These are phyloP conservation scores for Rossbeevera mucosa DNA, from an alignment of 768 basidiomycete genomes.

Conservation along the genomic window DNA sequence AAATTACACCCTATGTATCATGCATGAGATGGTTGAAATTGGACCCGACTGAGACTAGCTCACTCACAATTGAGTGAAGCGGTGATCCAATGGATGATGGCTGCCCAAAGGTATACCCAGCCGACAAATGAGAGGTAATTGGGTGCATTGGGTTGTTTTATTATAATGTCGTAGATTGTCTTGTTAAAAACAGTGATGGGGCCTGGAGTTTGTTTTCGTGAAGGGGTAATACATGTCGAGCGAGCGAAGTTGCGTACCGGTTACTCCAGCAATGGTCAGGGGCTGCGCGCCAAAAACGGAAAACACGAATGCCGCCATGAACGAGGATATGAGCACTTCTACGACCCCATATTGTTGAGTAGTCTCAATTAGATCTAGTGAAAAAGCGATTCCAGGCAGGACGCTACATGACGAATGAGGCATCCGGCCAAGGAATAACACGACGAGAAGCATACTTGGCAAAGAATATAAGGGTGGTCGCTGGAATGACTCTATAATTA, in stretches of 20 bases:
- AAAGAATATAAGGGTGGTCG: slow-evolving; percentile 82
- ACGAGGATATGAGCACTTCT: slow-evolving; percentile 78
- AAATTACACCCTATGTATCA: slow-evolving; percentile 65
- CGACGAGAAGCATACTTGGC: slow-evolving; percentile 55
- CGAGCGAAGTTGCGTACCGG: slow-evolving; percentile 44
- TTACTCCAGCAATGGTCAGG: slow-evolving; percentile 87
- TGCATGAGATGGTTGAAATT: slow-evolving; percentile 1
- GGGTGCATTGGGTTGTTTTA: slow-evolving; percentile 53
- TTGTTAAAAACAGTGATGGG: slow-evolving; percentile 94
- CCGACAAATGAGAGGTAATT: slow-evolving; percentile 83
- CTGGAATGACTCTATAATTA: slow-evolving; percentile 87
- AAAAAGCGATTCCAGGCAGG: slow-evolving; percentile 90
- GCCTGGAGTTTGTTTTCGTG: slow-evolving; percentile 37
- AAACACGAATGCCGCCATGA: slow-evolving; percentile 87
- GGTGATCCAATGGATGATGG: slow-evolving; percentile 80
- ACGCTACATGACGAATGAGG: slow-evolving; percentile 42
- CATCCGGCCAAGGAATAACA: background rate
- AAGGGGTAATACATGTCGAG: background rate
- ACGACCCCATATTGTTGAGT: slow-evolving; percentile 86
- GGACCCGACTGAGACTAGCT: background rate
- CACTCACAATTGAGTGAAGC: slow-evolving; percentile 69
- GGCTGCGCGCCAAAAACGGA: slow-evolving; percentile 88
- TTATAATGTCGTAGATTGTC: slow-evolving; percentile 76
- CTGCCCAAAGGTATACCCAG: slow-evolving; percentile 91
- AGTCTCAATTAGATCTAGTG: slow-evolving; percentile 86